Conservation (phyloP, 208 protist species). For the Crithidia bombi region DNA sequence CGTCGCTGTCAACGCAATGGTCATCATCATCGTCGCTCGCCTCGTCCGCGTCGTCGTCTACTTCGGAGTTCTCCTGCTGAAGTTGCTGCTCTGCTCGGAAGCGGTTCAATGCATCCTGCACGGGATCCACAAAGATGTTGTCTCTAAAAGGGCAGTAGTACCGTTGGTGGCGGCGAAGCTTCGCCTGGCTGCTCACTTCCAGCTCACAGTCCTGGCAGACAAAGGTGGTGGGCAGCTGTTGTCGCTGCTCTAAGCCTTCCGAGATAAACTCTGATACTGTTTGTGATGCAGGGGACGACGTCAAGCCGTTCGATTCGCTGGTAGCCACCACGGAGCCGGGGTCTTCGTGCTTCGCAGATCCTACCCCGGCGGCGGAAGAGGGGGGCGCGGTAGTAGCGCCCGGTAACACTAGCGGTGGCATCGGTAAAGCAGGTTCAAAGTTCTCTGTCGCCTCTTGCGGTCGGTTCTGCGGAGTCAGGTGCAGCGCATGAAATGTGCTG, state of each 20-base stretch:
- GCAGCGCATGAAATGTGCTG: conserved; percentile 33
- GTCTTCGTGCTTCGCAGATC: neutral
- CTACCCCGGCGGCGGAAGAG: neutral
- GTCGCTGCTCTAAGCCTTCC: neutral
- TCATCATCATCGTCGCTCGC: conserved; percentile 12
- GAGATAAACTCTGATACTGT: neutral
- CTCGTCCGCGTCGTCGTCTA: conserved; percentile 6
- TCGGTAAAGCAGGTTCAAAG: neutral
- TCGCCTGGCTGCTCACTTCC: conserved; percentile 59
- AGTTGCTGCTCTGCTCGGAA: conserved; percentile 21
- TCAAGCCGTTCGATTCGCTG: neutral
- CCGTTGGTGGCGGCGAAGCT: conserved; percentile 64
- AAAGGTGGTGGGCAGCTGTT: conserved; percentile 11
- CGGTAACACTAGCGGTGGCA: conserved; percentile 26
- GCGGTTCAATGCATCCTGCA: conserved; percentile 32
- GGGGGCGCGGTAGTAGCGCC: neutral
- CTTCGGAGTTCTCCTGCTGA: conserved; percentile 6
- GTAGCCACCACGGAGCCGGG: neutral
- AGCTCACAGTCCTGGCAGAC: conserved; percentile 76
- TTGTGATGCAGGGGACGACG: conserved; percentile 1
- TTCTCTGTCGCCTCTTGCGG: neutral
- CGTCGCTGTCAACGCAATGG: conserved; percentile 8
- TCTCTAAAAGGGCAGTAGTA: conserved; percentile 88
- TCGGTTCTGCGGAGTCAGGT: conserved; percentile 24
- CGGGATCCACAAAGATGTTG: conserved; percentile 59